Evolutionary conservation across 129 eudicot genomes (phyloP), one percentile per base, ranked within the genome.

Genomic region (Erigeron canadensis): DNA sequence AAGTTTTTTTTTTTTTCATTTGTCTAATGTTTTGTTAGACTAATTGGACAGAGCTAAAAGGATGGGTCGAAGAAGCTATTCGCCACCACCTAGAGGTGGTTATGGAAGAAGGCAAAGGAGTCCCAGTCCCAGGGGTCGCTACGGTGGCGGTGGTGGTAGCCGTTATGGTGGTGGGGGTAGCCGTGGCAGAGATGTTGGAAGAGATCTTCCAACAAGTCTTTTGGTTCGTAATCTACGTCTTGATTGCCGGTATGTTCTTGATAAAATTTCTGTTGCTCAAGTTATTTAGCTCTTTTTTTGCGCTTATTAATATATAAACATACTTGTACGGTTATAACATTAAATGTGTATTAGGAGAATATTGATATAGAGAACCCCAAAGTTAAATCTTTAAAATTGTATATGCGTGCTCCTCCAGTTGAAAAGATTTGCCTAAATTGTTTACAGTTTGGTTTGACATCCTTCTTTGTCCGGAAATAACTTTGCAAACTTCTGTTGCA

Each of bases 191-290:
- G 74, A 84, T 75, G 83, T 86, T 50, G 81, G 81, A 8, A 85
- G 88, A 63, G 96, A 89, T 80, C 88, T 80, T 18, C 95, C 97
- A 5, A 88, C 97, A 4, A 91, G 95, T 75, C 89, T 91, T 43
- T 77, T 91, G 64, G 97, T 88, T 39, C 92, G 97, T 18, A 91
- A 91, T 80, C 97, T 91, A 76, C 95, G 95, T 69, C 97, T 83
- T 76, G 97, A 91, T 67, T 91, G 97, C 74, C 75, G 97, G 97
- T 88, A 69, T 69, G 57, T 58, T 67, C 57, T 65, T 21, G 12
- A 4, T 40, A 48, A 8, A 56, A 47, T 1, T 9, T 3, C 42
- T 13, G 19, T 15, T 68, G 38, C 22, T 5, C 3, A 13, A 28
- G 34, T 28, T 28, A n/a, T n/a, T n/a, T n/a, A n/a, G n/a, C n/a